Evolutionary conservation across 163 green algal genomes (phyloP).

Genomic region (Scenedesmus sp.): DNA sequence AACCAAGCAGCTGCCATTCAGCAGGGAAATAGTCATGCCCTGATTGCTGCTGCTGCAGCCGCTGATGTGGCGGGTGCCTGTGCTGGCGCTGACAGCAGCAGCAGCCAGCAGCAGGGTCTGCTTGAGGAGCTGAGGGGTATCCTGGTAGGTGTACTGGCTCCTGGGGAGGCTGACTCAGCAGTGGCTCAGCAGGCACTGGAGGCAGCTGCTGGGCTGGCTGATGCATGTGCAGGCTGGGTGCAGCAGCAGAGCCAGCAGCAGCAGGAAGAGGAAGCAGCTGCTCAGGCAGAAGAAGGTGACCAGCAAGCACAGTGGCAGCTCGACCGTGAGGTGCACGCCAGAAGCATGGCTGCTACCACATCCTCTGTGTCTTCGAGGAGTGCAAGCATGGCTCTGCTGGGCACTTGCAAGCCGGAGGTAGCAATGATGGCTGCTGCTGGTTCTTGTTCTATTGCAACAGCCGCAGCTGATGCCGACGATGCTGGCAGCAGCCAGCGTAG

Average conservation of each 20-base stretch:
- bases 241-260: slow-evolving; percentile 4
- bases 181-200: background rate
- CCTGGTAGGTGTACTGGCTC: background rate
- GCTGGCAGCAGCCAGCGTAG: background rate
- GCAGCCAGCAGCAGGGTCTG: background rate
- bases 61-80: background rate
- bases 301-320: slow-evolving; percentile 9
- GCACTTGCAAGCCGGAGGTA: too few species aligned
- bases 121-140: slow-evolving; percentile 14
- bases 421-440: too few species aligned
- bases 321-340: too few species aligned
- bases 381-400: too few species aligned
- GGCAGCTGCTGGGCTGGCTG: slow-evolving; percentile 12
- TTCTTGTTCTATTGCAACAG: background rate
- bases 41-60: background rate
- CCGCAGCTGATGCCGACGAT: background rate
- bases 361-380: too few species aligned
- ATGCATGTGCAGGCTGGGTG: slow-evolving; percentile 14
- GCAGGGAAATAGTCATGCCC: background rate
- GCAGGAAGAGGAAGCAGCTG: background rate
- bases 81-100: background rate
- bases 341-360: too few species aligned
- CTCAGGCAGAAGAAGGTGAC: background rate
- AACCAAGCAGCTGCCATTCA: background rate
- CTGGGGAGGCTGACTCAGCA: slow-evolving; percentile 13